Evolutionary conservation across 75 land plant species (phyloP).

Genomic region (Picea glauca): DNA sequence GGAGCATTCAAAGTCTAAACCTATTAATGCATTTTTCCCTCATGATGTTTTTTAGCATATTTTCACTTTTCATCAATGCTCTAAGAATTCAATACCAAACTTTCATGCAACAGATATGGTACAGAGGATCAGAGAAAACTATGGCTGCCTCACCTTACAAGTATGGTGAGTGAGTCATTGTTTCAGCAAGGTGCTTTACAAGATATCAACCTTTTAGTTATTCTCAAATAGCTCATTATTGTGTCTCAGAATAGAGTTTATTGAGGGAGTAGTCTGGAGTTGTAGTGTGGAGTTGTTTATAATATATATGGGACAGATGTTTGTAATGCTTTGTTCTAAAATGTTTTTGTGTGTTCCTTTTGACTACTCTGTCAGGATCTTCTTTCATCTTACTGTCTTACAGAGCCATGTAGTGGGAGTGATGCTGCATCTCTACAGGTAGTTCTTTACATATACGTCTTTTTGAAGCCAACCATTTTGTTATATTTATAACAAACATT

Average conservation of each 20-base stretch:
- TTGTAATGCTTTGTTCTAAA: neutral
- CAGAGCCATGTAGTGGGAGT: conserved; percentile 42
- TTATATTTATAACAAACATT: too few relatives aligned
- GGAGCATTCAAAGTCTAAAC: too few relatives aligned
- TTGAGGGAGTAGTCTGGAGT: neutral
- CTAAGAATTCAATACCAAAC: neutral
- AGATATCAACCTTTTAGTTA: neutral
- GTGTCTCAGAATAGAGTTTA: too few relatives aligned
- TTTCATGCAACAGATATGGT: conserved; percentile 20
- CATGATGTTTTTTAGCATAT: neutral
- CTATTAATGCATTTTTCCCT: too few relatives aligned
- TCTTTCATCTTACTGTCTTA: conserved; percentile 38
- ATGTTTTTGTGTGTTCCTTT: neutral
- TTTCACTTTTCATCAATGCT: neutral
- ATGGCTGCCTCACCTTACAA: conserved; percentile 25
- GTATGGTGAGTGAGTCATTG: conserved; percentile 15
- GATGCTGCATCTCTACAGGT: conserved; percentile 50
- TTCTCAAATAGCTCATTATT: too few relatives aligned
- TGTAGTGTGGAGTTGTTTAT: neutral
- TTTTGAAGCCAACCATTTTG: too few relatives aligned
- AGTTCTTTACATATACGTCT: too few relatives aligned
- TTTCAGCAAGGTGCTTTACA: too few relatives aligned
- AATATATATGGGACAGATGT: neutral
- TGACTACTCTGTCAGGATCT: conserved; percentile 19
- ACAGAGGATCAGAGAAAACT: conserved; percentile 25